Conservation (phyloP, 495 filamentous ascomycete species). For the Aspergillus biplanus region DNA sequence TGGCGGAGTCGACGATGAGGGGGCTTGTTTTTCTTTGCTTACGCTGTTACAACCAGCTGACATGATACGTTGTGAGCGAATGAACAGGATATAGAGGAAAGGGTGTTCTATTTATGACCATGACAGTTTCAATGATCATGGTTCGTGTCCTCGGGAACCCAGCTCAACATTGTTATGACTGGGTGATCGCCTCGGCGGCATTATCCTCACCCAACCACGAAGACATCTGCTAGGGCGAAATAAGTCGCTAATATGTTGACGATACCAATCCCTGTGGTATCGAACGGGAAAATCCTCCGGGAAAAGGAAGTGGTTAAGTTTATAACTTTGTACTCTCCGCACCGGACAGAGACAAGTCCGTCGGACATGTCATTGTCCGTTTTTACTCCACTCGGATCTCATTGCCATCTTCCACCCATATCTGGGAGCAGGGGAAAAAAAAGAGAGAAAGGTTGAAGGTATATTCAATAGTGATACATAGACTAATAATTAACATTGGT, state of each 20-base stretch:
- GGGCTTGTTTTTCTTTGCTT: no score
- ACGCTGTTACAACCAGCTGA: neutral
- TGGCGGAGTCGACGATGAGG: constrained; percentile 5
- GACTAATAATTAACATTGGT: neutral
- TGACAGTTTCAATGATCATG: no score
- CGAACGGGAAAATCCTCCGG: no score
- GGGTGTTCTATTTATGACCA: neutral
- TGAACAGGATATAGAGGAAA: neutral
- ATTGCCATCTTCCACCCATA: no score
- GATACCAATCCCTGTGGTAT: neutral
- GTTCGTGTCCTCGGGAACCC: no score
- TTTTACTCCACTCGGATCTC: neutral
- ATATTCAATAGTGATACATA: neutral
- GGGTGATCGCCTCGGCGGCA: no score
- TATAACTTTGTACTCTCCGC: neutral
- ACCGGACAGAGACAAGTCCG: constrained; percentile 16
- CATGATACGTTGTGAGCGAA: neutral
- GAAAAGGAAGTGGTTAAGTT: no score
- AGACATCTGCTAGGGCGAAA: no score
- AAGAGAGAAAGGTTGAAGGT: neutral
- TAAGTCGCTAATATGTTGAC: constrained; percentile 5
- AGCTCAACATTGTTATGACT: no score
- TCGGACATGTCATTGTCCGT: constrained; percentile 23
- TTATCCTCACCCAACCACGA: no score
- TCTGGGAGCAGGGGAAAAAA: neutral